Conservation (phyloP, 148 eudicot species). For the Silene conica region DNA sequence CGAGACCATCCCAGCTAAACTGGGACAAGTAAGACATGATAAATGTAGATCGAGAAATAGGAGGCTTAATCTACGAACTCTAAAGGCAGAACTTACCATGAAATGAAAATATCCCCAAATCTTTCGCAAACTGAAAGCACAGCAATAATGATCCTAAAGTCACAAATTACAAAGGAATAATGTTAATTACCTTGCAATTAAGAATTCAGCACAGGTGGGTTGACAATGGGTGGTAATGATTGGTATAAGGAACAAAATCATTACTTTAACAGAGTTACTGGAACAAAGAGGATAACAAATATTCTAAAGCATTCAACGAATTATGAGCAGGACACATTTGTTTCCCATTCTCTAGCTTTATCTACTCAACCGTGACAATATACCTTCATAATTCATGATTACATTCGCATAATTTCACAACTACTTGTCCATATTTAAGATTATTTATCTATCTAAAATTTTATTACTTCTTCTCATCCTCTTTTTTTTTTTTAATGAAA, state of each 20-base stretch:
- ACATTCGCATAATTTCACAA: not conserved
- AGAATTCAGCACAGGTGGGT: not conserved
- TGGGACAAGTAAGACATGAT: not conserved
- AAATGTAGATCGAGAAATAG: not conserved
- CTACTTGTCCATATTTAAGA: too few species aligned
- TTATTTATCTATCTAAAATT: too few species aligned
- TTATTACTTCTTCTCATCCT: too few species aligned
- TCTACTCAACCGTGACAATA: not conserved
- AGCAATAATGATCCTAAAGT: slow-evolving; percentile 70
- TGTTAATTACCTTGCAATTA: not conserved
- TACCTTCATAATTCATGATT: not conserved
- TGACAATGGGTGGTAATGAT: not conserved
- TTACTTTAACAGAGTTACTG: too few species aligned
- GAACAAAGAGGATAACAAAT: not conserved
- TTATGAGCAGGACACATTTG: not conserved
- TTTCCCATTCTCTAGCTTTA: not conserved
- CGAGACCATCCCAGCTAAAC: too few species aligned
- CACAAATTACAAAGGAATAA: not conserved
- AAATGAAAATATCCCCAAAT: slow-evolving; percentile 53
- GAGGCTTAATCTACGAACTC: not conserved
- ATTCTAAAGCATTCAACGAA: not conserved
- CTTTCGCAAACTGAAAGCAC: slow-evolving; percentile 53
- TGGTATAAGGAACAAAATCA: not conserved
- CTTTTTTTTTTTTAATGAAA: too few species aligned
- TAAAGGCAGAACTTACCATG: slow-evolving; percentile 43